Conservation (phyloP, 2,329 filamentous ascomycete genomes). For the Cadophora malorum region DNA sequence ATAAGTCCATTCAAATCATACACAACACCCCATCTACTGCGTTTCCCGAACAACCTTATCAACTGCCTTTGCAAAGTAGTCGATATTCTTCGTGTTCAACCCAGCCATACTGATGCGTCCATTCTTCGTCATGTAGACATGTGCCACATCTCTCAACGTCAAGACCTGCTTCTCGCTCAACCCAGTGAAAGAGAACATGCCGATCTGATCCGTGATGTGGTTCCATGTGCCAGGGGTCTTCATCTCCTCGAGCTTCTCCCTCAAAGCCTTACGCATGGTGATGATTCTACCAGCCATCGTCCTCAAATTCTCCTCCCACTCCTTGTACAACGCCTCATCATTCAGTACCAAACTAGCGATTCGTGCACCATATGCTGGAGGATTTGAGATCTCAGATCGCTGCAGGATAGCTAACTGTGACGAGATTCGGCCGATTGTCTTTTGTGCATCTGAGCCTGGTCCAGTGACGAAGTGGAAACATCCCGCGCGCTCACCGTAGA, state of each 20-base stretch:
- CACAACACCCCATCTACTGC: constrained; percentile 18
- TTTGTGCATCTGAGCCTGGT: constrained; percentile 69
- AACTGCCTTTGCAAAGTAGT: constrained; percentile 90
- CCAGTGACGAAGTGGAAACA: constrained; percentile 93
- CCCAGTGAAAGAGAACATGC: constrained; percentile 98
- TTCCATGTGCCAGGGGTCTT: constrained; percentile 92
- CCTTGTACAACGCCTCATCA: constrained; percentile 77
- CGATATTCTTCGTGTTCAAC: constrained; percentile 89
- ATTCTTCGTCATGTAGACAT: constrained; percentile 97
- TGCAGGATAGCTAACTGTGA: constrained; percentile 94
- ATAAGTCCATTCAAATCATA: not conserved
- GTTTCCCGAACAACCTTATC: constrained; percentile 73
- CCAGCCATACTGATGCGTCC: constrained; percentile 98
- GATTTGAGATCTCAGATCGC: constrained; percentile 96
- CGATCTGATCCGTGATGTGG: constrained; percentile 98
- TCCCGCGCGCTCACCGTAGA: constrained; percentile 95
- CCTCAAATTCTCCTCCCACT: constrained; percentile 88
- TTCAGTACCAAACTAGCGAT: constrained; percentile 88
- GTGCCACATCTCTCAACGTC: constrained; percentile 71
- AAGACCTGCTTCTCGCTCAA: constrained; percentile 75
- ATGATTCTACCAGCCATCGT: constrained; percentile 97
- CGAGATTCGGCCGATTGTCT: constrained; percentile 68
- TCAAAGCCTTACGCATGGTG: constrained; percentile 82
- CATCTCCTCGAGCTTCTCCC: constrained; percentile 80
- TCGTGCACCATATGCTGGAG: constrained; percentile 90